Evolutionary conservation across 2,329 filamentous ascomycete species (phyloP), one percentile per base, ranked within the genome.

Genomic region (Colletotrichum coccodes): DNA sequence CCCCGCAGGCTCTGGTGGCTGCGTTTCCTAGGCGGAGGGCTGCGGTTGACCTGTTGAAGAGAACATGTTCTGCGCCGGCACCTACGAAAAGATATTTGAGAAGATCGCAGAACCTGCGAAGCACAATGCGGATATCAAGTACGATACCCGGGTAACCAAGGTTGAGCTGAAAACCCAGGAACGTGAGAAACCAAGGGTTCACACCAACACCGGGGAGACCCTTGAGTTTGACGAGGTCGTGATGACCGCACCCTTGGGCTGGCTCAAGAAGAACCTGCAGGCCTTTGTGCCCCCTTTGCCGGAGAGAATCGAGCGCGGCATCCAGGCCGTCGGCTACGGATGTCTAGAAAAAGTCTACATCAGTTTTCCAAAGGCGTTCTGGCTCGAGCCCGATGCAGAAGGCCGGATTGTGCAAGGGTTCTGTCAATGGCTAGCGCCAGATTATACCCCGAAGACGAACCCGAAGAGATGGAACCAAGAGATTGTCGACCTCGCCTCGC

Each of bases 341-440:
- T 89, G 87, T 61, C 83, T 94, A 2, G 92, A 94, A 76, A 94
- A 94, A 80, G 82, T 88, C 2, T 89, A 89, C 76, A 85, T 94
- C 47, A 92, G 87, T 42, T 97, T 97, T 73, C 89, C 92, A 0
- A 83, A 80, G 12, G 89, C 94, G 0, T 97, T 95, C 77, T 97
- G 94, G 94, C 79, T 83, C 2, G 74, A 75, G 0, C 72, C 78
- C 0, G 82, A 89, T 42, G 74, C 75, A 0, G 72, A 79, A 34
- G 77, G 79, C 12, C 76, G 81, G 38, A 80, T 81, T 52, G 82
- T 88, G 40, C 85, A 90, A 5, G 90, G 91, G 28, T 95, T 95
- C 79, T 90, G 89, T 49, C 90, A 94, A 75, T 97, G 94, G 87
- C 86, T 94, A 40, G 81, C 89, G 0, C 94, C 94, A 3, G 79